Evolutionary conservation across 345 rosid species (phyloP).

Genomic region (Aquilaria malaccensis): DNA sequence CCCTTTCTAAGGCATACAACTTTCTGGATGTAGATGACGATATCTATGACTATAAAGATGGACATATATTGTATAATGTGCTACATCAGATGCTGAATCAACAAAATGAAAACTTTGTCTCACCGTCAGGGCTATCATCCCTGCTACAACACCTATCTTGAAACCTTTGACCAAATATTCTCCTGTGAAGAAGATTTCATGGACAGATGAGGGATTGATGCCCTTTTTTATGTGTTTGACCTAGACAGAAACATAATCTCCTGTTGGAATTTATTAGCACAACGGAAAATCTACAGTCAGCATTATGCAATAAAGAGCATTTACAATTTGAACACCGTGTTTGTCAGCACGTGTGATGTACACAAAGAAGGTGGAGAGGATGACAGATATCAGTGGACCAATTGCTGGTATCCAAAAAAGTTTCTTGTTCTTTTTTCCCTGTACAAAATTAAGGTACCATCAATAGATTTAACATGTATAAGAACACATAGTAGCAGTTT

Average conservation of each 20-base stretch:
- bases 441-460: conserved; percentile 13
- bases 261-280: not conserved
- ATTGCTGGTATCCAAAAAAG: conserved; percentile 87
- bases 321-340: conserved; percentile 75
- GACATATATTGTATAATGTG: not conserved
- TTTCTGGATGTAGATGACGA: no score
- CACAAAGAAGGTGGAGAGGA: conserved; percentile 73
- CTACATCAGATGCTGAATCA: not conserved
- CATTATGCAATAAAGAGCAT: conserved; percentile 9
- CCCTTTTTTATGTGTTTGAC: conserved; percentile 73
- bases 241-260: conserved; percentile 23
- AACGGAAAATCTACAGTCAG: not conserved
- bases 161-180: conserved; percentile 53
- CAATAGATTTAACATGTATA: not conserved
- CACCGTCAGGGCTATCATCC: conserved; percentile 81
- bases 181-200: conserved; percentile 57
- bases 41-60: no score
- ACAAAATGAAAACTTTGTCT: conserved; percentile 6
- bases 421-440: conserved; percentile 82
- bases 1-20: not conserved
- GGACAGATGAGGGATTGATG: conserved; percentile 65
- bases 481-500: not conserved
- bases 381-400: conserved; percentile 69
- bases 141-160: conserved; percentile 76
- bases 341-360: conserved; percentile 72